phyloP scores from a whole-genome alignment of 306 rosid genomes.

The Prunus kanzakura region DNA sequence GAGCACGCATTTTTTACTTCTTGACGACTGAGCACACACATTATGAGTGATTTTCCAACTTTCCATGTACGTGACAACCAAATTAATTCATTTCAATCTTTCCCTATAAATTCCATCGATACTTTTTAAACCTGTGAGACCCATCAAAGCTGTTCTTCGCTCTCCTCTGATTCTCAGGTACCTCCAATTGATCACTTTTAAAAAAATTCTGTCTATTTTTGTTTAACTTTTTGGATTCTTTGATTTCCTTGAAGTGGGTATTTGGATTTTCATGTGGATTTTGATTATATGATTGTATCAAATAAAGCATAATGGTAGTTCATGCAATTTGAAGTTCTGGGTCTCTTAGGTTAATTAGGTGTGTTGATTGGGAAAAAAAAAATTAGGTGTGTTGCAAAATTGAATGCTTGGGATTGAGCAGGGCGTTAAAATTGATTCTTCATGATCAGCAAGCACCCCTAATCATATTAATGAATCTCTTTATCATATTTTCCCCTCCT shows the following conservation, averaged over 20 bases:
- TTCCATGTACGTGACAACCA: neutral
- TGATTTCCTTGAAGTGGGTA: constrained; percentile 7
- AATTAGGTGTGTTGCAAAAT: neutral
- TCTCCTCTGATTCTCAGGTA: constrained; percentile 21
- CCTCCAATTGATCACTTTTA: neutral
- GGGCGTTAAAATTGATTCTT: neutral
- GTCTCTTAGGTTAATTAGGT: neutral
- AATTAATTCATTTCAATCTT: neutral
- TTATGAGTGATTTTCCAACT: neutral
- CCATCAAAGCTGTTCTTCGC: neutral
- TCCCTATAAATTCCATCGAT: neutral
- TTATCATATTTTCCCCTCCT: constrained; percentile 1
- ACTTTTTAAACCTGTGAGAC: neutral
- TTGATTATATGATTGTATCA: neutral
- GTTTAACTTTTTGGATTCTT: neutral
- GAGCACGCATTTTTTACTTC: no score
- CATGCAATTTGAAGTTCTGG: neutral
- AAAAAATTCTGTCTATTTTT: neutral
- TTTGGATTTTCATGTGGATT: neutral
- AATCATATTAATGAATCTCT: neutral
- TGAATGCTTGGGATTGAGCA: neutral
- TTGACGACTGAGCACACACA: neutral
- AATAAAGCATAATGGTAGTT: neutral
- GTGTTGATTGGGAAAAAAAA: neutral
- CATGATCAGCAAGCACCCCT: neutral